Evolutionary conservation across 768 basidiomycete genomes (phyloP).

Genomic region (Pleurotus cornucopiae): DNA sequence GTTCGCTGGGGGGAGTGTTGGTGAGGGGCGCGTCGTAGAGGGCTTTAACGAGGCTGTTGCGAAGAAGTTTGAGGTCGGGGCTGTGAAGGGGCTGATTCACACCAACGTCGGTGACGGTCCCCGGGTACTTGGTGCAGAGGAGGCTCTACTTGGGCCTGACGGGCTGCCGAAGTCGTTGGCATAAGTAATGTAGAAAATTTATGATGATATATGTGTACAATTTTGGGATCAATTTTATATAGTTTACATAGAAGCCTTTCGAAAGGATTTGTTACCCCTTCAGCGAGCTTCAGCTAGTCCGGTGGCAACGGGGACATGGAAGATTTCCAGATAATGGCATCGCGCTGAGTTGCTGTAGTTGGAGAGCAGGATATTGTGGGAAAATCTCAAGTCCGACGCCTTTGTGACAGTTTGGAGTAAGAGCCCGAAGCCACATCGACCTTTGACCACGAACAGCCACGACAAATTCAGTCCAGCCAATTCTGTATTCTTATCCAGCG

Average conservation of each 20-base stretch:
- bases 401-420: constrained; percentile 8
- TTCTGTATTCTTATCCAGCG: neutral
- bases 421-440: constrained; percentile 20
- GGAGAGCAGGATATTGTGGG: neutral
- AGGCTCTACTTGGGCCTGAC: constrained; percentile 59
- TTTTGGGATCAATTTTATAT: neutral
- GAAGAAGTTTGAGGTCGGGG: constrained; percentile 65
- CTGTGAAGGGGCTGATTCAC: constrained; percentile 88
- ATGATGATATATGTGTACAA: neutral
- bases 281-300: neutral
- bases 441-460: constrained; percentile 45
- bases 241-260: neutral
- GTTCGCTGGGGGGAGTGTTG: constrained; percentile 35
- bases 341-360: neutral
- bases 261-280: too few relatives aligned
- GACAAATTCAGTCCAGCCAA: constrained; percentile 25
- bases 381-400: constrained; percentile 6
- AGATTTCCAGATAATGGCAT: neutral
- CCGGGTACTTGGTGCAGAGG: constrained; percentile 55
- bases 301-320: neutral
- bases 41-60: constrained; percentile 82
- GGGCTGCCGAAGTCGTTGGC: constrained; percentile 62
- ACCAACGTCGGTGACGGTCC: constrained; percentile 93
- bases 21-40: constrained; percentile 46
- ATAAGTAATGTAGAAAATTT: neutral